A percentile compares a stretch with the other conserved stretches of the same genome.
These are phyloP conservation scores for Botrytis galanthina DNA, from an alignment of 2,329 filamentous ascomycete species.

Conservation along the genomic window DNA sequence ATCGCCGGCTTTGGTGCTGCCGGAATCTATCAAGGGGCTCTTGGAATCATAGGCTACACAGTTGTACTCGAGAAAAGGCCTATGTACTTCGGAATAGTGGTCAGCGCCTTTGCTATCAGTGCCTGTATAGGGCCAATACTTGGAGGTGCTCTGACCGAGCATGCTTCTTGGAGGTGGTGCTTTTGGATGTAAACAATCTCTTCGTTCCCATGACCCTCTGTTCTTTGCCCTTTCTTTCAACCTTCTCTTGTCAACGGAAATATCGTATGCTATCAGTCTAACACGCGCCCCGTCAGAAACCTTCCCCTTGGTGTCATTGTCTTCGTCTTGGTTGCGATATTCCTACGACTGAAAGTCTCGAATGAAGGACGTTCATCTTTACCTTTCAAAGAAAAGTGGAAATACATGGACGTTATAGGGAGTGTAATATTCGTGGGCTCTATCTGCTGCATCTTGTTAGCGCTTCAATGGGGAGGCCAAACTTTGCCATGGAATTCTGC, in stretches of 20 bases:
- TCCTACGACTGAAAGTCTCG: conserved; percentile 44
- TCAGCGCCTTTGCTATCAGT: conserved; percentile 16
- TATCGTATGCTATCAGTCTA: conserved; percentile 16
- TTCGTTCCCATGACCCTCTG: too few species aligned
- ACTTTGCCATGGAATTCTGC: conserved; percentile 40
- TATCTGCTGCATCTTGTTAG: conserved; percentile 41
- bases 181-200: conserved; percentile 36
- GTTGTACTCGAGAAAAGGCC: conserved; percentile 30
- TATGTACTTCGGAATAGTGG: conserved; percentile 19
- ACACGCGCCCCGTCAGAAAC: conserved; percentile 17
- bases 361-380: conserved; percentile 34
- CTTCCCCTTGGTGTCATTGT: conserved; percentile 39
- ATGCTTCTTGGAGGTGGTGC: conserved; percentile 41
- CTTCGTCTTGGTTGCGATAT: conserved; percentile 34
- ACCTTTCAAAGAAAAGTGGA: conserved; percentile 25
- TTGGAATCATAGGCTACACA: conserved; percentile 50
- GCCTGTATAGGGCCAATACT: conserved; percentile 53
- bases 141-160: conserved; percentile 59
- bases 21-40: conserved; percentile 49
- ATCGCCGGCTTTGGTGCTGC: conserved; percentile 50
- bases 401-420: conserved; percentile 40
- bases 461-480: conserved; percentile 43
- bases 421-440: conserved; percentile 39
- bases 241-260: conserved; percentile 21
- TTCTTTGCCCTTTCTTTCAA: too few species aligned